phyloP scores from a whole-genome alignment of 2,329 filamentous ascomycete species.

The Blumeriella jaapii region DNA sequence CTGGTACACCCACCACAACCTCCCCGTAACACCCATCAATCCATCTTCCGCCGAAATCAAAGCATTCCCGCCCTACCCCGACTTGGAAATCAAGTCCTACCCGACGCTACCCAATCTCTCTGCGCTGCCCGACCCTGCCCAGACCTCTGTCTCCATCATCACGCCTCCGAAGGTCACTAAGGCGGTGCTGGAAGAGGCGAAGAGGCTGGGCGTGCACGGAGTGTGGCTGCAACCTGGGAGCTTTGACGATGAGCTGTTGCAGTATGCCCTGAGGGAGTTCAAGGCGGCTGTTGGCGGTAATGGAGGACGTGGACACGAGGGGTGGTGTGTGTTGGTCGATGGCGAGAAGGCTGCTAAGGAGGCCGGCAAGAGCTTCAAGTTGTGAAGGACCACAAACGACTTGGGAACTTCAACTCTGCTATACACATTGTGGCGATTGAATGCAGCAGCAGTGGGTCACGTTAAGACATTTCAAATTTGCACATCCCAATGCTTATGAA shows the following conservation, averaged over 20 bases:
- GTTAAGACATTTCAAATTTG: too few species aligned
- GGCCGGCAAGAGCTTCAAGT: conserved; percentile 33
- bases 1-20: conserved; percentile 71
- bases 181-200: conserved; percentile 56
- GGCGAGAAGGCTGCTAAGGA: conserved; percentile 53
- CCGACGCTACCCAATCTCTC: conserved; percentile 39
- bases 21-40: conserved; percentile 77
- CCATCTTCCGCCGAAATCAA: conserved; percentile 54
- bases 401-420: too few species aligned
- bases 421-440: too few species aligned
- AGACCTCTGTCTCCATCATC: conserved; percentile 74
- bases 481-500: too few species aligned
- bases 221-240: conserved; percentile 89
- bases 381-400: too few species aligned
- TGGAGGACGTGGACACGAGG: conserved; percentile 55
- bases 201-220: conserved; percentile 56
- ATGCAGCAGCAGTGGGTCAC: too few species aligned
- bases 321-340: conserved; percentile 83
- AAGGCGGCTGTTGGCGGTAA: conserved; percentile 58
- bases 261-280: conserved; percentile 59
- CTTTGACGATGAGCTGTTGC: conserved; percentile 65
- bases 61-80: conserved; percentile 31
- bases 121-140: conserved; percentile 50
- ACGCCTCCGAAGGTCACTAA: conserved; percentile 73
- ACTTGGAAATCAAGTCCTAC: conserved; percentile 38